Conservation (phyloP, 202 grass and related monocot species). For the Cymbopogon flexuosus region DNA sequence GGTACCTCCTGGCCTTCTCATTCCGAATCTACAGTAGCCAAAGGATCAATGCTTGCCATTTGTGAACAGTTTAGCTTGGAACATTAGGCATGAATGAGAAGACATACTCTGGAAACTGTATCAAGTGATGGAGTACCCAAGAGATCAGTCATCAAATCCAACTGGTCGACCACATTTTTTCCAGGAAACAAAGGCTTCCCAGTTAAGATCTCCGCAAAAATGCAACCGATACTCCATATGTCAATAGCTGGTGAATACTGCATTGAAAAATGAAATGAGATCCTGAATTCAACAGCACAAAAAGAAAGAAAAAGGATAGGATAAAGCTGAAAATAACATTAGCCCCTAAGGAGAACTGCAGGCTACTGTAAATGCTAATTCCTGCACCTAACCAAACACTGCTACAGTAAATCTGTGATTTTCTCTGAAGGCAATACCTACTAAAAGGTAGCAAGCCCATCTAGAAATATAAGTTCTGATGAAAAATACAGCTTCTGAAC, state of each 20-base stretch:
- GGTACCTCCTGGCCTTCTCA: conserved; percentile 93
- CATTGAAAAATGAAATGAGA: conserved; percentile 43
- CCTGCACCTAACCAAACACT: not conserved
- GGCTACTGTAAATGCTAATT: conserved; percentile 8
- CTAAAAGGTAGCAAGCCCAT: conserved; percentile 29
- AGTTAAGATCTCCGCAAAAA: conserved; percentile 91
- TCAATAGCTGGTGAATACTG: conserved; percentile 99
- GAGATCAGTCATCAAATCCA: conserved; percentile 98
- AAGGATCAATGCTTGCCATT: conserved; percentile 29
- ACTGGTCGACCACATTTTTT: conserved; percentile 97
- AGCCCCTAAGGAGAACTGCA: conserved; percentile 35
- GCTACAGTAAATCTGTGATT: conserved; percentile 16
- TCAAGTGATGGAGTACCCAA: conserved; percentile 79
- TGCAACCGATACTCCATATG: conserved; percentile 99
- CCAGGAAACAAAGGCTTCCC: conserved; percentile 98
- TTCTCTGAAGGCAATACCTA: conserved; percentile 29
- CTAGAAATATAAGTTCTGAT: conserved; percentile 28
- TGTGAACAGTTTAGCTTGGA: conserved; percentile 17
- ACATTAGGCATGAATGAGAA: conserved; percentile 23
- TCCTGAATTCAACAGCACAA: conserved; percentile 1
- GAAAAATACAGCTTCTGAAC: conserved; percentile 28
- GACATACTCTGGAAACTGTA: conserved; percentile 82
- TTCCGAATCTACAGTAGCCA: conserved; percentile 67
- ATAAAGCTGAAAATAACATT: not conserved
- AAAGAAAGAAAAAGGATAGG: not conserved